Evolutionary conservation across 345 rosid genomes (phyloP), one percentile per base, ranked within the genome.

Genomic region (Ailanthus altissimus): DNA sequence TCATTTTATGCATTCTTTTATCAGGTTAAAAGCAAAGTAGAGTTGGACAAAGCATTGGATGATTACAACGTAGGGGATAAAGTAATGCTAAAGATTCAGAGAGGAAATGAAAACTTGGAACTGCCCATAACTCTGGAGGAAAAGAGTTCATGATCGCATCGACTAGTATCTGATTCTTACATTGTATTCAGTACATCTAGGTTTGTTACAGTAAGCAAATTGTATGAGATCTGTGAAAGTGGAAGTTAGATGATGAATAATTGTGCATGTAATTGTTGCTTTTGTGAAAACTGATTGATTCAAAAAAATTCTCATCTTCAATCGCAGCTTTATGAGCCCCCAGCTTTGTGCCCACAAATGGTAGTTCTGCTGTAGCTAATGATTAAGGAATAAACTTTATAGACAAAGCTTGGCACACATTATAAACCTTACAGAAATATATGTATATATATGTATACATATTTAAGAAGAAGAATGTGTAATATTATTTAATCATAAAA

Each of bases 21-120:
- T 79, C 86, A 95, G 99, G 96, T 95, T 75, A 95, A 85, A 75
- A 89, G 83, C 91, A 95, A 92, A 85, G 91, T 91, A 18, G 98
- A 92, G 79, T 56, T 93, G 73, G 77, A 81, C 87, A 90, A 81
- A 85, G 84, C 83, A 72, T 84, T 93, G 83, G 97, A 95, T 84
- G 99, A 93, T 59, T 93, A 90, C 78, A 90, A 32, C 42, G 91
- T 90, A 13, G 97, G 96, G 66, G 98, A 93, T 40, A 83, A 80
- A 45, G 97, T 95, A 58, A 76, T 47, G 16, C 82, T 93, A 69
- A 87, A 81, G 86, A 83, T 95, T 77, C 90, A 86, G 80, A 90
- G 99, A 72, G 91, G 94, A n/a, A 78, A 74, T 68, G 90, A 89
- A 78, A 85, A 67, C 75, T 72, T 93, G 82, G 92, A 89, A 75